Evolutionary conservation across 352 stramenopile genomes (phyloP), one percentile per base, ranked within the genome.

Genomic region (Globisporangium viniferum): DNA sequence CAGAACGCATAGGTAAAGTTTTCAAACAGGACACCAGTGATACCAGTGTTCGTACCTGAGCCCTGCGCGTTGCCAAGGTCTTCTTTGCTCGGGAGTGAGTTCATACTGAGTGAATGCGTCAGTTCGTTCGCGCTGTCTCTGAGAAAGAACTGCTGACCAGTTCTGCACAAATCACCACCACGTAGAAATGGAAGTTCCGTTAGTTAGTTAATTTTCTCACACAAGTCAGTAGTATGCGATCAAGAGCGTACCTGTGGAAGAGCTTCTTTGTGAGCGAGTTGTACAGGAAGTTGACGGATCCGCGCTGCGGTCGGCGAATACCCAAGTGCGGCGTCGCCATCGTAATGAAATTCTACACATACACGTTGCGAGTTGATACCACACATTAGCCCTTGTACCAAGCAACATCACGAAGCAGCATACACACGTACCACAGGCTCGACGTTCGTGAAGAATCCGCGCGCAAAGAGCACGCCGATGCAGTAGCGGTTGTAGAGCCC

Each of bases 401-500:
- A 33, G 29, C 29, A 4, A 33, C 29, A 33, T 33, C 29, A 33
- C 5, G 29, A 33, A 33, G 29, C 3, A 33, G 29, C 3, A n/a
- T n/a, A 33, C 60, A 3, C 49, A 72, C 63, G 61, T 58, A 92
- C 87, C 84, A 92, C 84, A n/a, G 87, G 85, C 62, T 90, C 75
- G 22, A 92, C 55, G 48, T 79, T 69, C 27, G 78, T 69, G 44
- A 95, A 95, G 77, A 95, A 95, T 7, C 85, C 81, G 33, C 81
- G 74, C n/a, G 70, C 55, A 44, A 84, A 84, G 33, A 95, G 66
- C 61, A 93, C 46, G 8, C 82, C 85, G 62, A 92, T 76, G 68
- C 80, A 90, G 72, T 90, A 95, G 55, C 87, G 82, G n/a, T 79
- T 75, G 67, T 95, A 95, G 22, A 95, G 74, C 1, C 87, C 87